A percentile compares a stretch with the other conserved stretches of the same genome.
These are phyloP conservation scores for Coccinonectria pachysandricola DNA, from an alignment of 2,329 filamentous ascomycete genomes.

Conservation along the genomic window DNA sequence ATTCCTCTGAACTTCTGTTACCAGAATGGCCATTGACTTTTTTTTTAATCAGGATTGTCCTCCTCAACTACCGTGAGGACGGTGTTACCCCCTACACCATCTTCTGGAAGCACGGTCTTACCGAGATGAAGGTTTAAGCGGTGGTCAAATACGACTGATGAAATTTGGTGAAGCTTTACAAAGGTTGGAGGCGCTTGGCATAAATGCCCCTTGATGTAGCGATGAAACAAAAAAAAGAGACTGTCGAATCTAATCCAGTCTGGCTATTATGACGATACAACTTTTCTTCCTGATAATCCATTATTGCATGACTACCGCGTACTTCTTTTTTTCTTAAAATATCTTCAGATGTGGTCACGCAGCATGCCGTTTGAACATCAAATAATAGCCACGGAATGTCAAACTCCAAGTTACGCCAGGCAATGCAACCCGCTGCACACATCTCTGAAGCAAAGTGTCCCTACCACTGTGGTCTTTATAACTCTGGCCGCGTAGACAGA, in stretches of 20 bases:
- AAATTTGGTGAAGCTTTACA: no score
- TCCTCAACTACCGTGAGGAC: constrained; percentile 97
- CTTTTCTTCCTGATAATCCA: no score
- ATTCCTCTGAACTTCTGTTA: background rate
- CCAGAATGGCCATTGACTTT: constrained; percentile 3
- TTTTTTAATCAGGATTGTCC: constrained; percentile 53
- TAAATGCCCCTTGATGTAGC: constrained; percentile 11
- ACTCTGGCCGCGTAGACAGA: constrained; percentile 38
- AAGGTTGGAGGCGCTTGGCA: constrained; percentile 15
- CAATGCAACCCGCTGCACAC: constrained; percentile 6
- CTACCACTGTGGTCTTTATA: no score
- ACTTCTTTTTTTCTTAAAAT: no score
- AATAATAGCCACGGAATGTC: constrained; percentile 1
- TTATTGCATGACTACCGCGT: no score
- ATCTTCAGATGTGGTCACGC: no score
- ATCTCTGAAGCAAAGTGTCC: no score
- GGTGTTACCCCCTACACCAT: constrained; percentile 82
- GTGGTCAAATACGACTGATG: no score
- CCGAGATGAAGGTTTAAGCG: constrained; percentile 80
- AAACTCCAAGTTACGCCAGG: constrained; percentile 9
- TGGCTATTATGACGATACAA: constrained; percentile 2
- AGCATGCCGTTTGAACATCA: no score
- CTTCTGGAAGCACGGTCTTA: constrained; percentile 91
- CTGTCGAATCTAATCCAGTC: constrained; percentile 8
- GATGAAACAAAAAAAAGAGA: constrained; percentile 14